A percentile compares a stretch with the other conserved stretches of the same genome.
phyloP scores from a whole-genome alignment of 352 stramenopile genomes.

The Globisporangium apiculatum region DNA sequence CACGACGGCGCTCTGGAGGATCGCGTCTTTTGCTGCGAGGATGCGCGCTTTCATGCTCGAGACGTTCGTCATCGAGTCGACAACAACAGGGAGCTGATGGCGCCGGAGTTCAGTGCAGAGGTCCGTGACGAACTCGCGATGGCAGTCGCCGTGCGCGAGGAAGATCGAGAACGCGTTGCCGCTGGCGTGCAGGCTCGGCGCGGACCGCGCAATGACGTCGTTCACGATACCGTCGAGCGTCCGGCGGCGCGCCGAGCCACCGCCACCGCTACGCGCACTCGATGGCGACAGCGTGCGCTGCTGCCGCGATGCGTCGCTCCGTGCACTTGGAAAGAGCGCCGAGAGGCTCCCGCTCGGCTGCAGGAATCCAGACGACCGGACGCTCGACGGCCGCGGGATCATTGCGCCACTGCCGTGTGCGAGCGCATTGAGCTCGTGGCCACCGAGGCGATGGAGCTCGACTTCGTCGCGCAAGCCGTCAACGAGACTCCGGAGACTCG shows the following conservation, averaged over 20 bases:
- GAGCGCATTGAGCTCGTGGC: constrained; percentile 13
- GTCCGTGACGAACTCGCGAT: constrained; percentile 54
- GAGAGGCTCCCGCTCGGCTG: constrained; percentile 8
- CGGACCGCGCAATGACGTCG: constrained; percentile 32
- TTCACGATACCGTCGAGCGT: constrained; percentile 53
- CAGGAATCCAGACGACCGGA: constrained; percentile 2
- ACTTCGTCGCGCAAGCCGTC: constrained; percentile 73
- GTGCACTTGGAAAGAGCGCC: constrained; percentile 9
- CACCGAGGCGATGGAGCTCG: constrained; percentile 48
- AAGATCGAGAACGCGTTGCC: constrained; percentile 47
- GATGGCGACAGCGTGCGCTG: constrained; percentile 5
- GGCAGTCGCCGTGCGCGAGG: constrained; percentile 69
- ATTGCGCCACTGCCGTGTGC: constrained; percentile 15
- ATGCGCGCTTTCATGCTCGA: constrained; percentile 73
- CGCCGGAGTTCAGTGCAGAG: constrained; percentile 46
- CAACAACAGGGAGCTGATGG: constrained; percentile 39
- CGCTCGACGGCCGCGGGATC: constrained; percentile 7
- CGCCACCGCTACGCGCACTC: not conserved
- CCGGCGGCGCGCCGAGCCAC: constrained; percentile 4
- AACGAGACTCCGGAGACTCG: constrained; percentile 55
- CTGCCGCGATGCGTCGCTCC: constrained; percentile 5
- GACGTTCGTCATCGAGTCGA: constrained; percentile 66
- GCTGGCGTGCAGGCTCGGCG: not conserved
- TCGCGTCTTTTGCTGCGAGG: constrained; percentile 68
- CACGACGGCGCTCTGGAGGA: constrained; percentile 59